Evolutionary conservation across 768 basidiomycete species (phyloP), one percentile per base, ranked within the genome.

Genomic region (Cubamyces lactineus): DNA sequence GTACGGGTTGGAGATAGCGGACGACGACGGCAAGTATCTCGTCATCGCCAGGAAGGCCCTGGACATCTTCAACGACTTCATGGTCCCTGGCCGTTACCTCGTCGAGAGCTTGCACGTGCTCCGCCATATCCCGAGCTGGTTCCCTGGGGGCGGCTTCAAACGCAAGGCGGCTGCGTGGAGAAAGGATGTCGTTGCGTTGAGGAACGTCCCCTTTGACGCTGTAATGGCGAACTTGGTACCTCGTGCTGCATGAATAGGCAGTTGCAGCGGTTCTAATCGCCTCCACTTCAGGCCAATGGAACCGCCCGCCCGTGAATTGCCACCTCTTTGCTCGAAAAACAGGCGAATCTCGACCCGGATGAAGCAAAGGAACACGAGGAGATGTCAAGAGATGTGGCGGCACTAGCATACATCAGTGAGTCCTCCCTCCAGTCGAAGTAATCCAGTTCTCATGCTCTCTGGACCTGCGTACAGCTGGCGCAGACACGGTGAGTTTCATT

Each of bases 401-500:
- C 59, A 7, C 12, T 53, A 2, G 59, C 52, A 2, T 60, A 54
- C 26, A 24, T 58, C 48, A 50, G 57, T 58, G 30, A 26, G 57
- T 42, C 21, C 16, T 19, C n/a, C 3, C 24, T 3, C 38, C 23
- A 0, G 19, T 3, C 45, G 13, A 30, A 26, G n/a, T 3, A n/a
- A 7, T 5, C n/a, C 1, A 30, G 1, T 24, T 30, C 1, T 30
- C n/a, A 24, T 15, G n/a, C 6, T 26, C 23, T 40, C 24, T 3
- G 16, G 12, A 26, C 16, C 24, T 1, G 12, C n/a, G 1, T 41
- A 52, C 59, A 64, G 83, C 80, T 19, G 85, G 86, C 62, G 76
- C 80, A 40, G 87, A 89, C 66, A 87, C 86, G 0, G 86, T 86
- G 52, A 65, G 74, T 11, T 11, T 28, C 28, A 7, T 59, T 12